Conservation (phyloP, 106 monocot species). For the Apostasia ramifera region DNA sequence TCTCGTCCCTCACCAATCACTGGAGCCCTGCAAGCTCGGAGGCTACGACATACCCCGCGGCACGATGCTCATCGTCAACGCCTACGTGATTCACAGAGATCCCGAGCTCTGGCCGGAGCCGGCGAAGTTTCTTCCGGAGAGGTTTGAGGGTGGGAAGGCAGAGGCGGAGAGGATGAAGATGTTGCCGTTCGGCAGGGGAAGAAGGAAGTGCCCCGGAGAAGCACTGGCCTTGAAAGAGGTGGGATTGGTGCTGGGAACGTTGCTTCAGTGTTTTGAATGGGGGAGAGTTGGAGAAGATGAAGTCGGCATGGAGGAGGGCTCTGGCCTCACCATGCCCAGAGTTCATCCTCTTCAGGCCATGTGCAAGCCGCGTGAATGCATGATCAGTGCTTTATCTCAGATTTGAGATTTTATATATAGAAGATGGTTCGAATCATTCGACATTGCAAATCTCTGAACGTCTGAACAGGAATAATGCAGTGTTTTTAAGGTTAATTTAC, state of each 20-base stretch:
- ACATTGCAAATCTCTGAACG: too few relatives aligned
- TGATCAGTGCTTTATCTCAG: neutral
- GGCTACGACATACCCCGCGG: slow-evolving; percentile 19
- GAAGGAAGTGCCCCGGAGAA: slow-evolving; percentile 53
- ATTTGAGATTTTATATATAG: too few relatives aligned
- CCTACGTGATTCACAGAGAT: slow-evolving; percentile 38
- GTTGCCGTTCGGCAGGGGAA: slow-evolving; percentile 49
- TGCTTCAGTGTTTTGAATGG: slow-evolving; percentile 68
- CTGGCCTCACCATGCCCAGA: slow-evolving; percentile 3
- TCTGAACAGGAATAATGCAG: too few relatives aligned
- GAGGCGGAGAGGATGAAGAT: neutral
- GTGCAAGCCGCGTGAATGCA: neutral
- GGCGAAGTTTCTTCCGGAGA: slow-evolving; percentile 31
- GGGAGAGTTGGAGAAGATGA: slow-evolving; percentile 20
- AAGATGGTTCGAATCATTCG: too few relatives aligned
- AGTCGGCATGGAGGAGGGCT: slow-evolving; percentile 27
- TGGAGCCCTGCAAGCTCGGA: slow-evolving; percentile 19
- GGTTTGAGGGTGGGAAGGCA: slow-evolving; percentile 11
- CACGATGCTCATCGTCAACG: slow-evolving; percentile 35
- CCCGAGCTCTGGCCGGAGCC: slow-evolving; percentile 28
- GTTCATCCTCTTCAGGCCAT: slow-evolving; percentile 2
- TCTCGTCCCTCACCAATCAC: slow-evolving; percentile 33
- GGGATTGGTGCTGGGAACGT: slow-evolving; percentile 21
- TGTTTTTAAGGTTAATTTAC: too few relatives aligned
- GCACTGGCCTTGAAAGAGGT: slow-evolving; percentile 23